A percentile compares a stretch with the other conserved stretches of the same genome.
Conservation (phyloP, 257 asterid genomes). For the Nicotiana tabacum region DNA sequence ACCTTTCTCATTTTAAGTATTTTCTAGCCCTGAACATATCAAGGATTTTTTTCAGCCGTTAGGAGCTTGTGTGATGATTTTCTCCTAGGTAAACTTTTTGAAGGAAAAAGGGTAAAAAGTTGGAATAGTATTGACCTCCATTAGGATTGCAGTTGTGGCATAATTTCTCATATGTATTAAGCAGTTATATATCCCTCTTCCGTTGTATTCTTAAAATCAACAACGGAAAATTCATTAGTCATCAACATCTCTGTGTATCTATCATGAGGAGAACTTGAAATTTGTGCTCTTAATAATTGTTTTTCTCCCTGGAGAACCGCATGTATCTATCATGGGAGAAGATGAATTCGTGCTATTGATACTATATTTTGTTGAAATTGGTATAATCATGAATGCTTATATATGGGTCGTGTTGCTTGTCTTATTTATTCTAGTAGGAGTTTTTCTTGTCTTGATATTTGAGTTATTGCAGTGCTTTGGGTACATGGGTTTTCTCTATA, state of each 20-base stretch:
- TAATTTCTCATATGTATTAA: not conserved
- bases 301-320: not conserved
- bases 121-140: not conserved
- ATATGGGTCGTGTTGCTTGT: not conserved
- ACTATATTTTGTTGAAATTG: not conserved
- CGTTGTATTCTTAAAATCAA: not conserved
- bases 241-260: not conserved
- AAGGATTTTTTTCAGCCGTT: not conserved
- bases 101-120: not conserved
- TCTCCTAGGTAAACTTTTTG: not conserved
- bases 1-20: not conserved
- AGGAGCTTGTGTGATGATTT: not conserved
- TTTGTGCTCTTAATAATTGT: not conserved
- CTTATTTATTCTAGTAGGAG: not conserved
- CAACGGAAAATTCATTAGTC: not conserved
- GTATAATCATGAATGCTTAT: not conserved
- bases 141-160: not conserved
- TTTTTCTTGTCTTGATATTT: not conserved
- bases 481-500: constrained; percentile 94
- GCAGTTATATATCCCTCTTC: not conserved
- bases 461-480: constrained; percentile 60
- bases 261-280: not conserved
- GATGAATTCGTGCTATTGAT: not conserved
- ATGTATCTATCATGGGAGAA: not conserved
- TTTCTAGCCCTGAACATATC: not conserved